Evolutionary conservation across 1,284 basidiomycete genomes (phyloP).

Genomic region (Irpex sp.): DNA sequence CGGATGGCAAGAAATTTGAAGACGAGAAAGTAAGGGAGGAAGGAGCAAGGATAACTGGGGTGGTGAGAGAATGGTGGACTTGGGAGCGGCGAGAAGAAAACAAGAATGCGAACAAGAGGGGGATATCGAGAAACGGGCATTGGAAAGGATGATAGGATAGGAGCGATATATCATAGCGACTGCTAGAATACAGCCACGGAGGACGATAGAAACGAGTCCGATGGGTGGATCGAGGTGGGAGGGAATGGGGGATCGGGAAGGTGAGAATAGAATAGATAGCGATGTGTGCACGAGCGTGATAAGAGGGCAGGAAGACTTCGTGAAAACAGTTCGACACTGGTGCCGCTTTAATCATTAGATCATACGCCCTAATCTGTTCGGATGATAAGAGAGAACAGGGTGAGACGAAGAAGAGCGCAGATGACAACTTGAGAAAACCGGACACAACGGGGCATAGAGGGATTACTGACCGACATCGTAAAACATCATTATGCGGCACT

Average conservation of each 20-base stretch:
- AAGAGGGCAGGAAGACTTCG: not conserved
- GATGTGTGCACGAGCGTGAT: conserved; percentile 3
- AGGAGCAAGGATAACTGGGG: not conserved
- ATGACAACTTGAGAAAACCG: not conserved
- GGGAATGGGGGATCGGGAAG: not conserved
- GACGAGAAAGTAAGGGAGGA: not conserved
- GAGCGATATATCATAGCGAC: conserved; percentile 6
- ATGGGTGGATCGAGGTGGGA: conserved; percentile 4
- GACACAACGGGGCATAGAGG: not conserved
- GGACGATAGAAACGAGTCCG: conserved; percentile 6
- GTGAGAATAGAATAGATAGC: conserved; percentile 3
- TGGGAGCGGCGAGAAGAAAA: not conserved
- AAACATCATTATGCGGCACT: conserved; percentile 65
- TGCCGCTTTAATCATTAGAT: not conserved
- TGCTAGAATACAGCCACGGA: conserved; percentile 10
- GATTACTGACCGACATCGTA: not conserved
- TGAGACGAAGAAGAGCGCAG: not conserved
- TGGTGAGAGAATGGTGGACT: not conserved
- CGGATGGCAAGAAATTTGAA: not conserved
- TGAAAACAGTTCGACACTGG: not conserved
- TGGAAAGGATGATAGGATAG: conserved; percentile 10
- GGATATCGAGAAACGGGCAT: not conserved
- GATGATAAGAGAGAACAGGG: not conserved
- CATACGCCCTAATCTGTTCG: not conserved
- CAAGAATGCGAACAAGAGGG: not conserved